A percentile compares a stretch with the other conserved stretches of the same genome.
Conservation (phyloP, 352 stramenopile species). For the Globisporangium iwayamae region DNA sequence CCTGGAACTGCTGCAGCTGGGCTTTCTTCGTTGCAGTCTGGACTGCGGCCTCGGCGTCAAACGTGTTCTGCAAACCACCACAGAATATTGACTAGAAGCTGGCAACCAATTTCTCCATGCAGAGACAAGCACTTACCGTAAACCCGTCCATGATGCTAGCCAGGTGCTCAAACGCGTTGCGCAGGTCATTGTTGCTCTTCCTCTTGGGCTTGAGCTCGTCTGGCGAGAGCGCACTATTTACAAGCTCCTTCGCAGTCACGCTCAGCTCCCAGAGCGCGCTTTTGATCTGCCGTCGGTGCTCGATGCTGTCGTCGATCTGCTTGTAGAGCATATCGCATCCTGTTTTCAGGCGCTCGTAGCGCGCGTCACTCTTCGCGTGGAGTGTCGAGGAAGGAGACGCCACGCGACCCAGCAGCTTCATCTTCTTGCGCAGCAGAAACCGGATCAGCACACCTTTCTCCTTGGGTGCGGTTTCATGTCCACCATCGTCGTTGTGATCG, state of each 20-base stretch:
- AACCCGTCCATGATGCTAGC: neutral
- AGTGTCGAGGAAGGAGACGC: conserved; percentile 3
- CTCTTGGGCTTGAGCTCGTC: neutral
- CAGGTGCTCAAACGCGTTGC: conserved; percentile 7
- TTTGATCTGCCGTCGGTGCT: conserved; percentile 25
- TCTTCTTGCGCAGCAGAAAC: conserved; percentile 22
- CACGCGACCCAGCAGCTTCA: conserved; percentile 11
- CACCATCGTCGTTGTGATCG: neutral
- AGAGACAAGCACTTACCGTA: conserved; percentile 18
- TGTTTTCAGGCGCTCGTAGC: conserved; percentile 33
- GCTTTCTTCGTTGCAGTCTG: conserved; percentile 32
- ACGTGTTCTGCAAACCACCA: neutral
- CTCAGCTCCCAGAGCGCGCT: conserved; percentile 22
- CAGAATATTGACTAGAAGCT: neutral
- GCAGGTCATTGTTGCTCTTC: conserved; percentile 7
- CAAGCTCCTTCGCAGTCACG: conserved; percentile 10
- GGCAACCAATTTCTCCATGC: neutral
- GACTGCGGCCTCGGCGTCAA: conserved; percentile 24
- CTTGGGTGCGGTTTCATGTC: neutral
- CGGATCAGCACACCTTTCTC: conserved; percentile 14
- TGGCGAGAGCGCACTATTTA: neutral
- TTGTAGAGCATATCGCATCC: conserved; percentile 23
- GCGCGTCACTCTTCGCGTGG: conserved; percentile 20
- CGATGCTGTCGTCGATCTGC: conserved; percentile 26
- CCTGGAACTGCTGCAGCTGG: conserved; percentile 32